These are phyloP conservation scores for Wickerhamomyces silvicola DNA, from an alignment of 805 yeast genomes.

Conservation along the genomic window DNA sequence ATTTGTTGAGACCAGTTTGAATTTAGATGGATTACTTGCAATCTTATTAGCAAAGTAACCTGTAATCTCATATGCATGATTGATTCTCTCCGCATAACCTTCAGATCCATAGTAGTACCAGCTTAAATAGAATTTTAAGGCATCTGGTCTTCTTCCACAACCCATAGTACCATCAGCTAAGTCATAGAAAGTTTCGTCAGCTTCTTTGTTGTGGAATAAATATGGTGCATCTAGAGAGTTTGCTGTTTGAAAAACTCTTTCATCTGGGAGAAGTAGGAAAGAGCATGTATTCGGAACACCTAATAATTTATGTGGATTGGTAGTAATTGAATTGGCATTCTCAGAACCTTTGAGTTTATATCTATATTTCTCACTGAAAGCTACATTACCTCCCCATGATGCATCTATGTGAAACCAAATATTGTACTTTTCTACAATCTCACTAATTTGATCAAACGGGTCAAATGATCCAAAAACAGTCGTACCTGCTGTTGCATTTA, in stretches of 20 bases:
- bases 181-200: constrained; percentile 54
- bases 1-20: constrained; percentile 46
- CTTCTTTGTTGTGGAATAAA: constrained; percentile 56
- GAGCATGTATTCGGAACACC: constrained; percentile 82
- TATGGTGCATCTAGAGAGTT: constrained; percentile 79
- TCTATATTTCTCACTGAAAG: constrained; percentile 48
- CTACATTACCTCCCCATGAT: constrained; percentile 85
- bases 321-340: constrained; percentile 68
- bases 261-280: constrained; percentile 67
- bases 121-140: constrained; percentile 68
- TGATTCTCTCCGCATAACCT: constrained; percentile 62
- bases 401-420: constrained; percentile 84
- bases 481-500: constrained; percentile 84
- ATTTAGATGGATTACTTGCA: constrained; percentile 29
- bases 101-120: constrained; percentile 74
- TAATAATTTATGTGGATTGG: constrained; percentile 82
- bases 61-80: constrained; percentile 65
- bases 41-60: constrained; percentile 51
- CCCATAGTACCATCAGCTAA: constrained; percentile 91
- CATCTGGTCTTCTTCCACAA: constrained; percentile 82
- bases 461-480: constrained; percentile 85
- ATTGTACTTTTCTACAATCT: constrained; percentile 45
- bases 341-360: constrained; percentile 51
- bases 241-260: constrained; percentile 55
- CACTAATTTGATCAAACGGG: constrained; percentile 49